Percentiles rank a stretch among this genome's conserved stretches.
These are phyloP conservation scores for Plectranthus barbatus DNA, from an alignment of 257 asterid species.

Conservation along the genomic window DNA sequence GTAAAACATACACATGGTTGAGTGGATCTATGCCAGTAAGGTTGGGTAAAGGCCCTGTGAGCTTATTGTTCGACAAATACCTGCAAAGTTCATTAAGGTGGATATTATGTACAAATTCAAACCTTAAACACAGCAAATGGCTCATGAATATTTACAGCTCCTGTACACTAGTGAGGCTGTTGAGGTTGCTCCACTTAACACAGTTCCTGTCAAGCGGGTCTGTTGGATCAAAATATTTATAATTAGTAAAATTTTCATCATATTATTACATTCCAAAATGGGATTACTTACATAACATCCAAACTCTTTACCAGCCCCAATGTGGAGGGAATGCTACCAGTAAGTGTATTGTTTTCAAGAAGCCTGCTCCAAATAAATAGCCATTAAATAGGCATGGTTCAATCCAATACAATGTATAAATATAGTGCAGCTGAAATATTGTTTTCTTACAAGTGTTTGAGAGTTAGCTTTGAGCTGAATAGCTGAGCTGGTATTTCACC, in stretches of 20 bases:
- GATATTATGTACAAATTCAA: background rate
- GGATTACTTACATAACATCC: slow-evolving; percentile 74
- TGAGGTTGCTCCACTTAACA: slow-evolving; percentile 53
- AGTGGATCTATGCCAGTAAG: slow-evolving; percentile 53
- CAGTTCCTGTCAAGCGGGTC: slow-evolving; percentile 73
- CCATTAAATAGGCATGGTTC: background rate
- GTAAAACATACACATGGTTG: slow-evolving; percentile 53
- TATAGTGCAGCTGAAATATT: too few relatives aligned
- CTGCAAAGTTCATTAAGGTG: slow-evolving; percentile 30
- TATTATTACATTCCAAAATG: background rate
- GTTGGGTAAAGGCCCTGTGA: slow-evolving; percentile 73
- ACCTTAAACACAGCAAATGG: background rate
- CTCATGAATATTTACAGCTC: slow-evolving; percentile 36
- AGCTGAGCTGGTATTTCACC: slow-evolving; percentile 69
- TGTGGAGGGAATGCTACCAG: slow-evolving; percentile 63
- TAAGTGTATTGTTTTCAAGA: slow-evolving; percentile 54
- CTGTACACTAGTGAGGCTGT: slow-evolving; percentile 40
- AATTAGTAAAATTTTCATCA: background rate
- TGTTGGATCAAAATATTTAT: slow-evolving; percentile 15
- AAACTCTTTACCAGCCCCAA: slow-evolving; percentile 47
- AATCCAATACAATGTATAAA: too few relatives aligned
- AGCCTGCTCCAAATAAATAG: slow-evolving; percentile 45
- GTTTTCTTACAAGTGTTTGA: slow-evolving; percentile 69
- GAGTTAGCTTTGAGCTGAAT: slow-evolving; percentile 48
- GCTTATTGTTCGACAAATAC: slow-evolving; percentile 55